Evolutionary conservation across 192 early-diverging fungal species (phyloP), one percentile per base, ranked within the genome.

Genomic region (Phycomyces nitens): DNA sequence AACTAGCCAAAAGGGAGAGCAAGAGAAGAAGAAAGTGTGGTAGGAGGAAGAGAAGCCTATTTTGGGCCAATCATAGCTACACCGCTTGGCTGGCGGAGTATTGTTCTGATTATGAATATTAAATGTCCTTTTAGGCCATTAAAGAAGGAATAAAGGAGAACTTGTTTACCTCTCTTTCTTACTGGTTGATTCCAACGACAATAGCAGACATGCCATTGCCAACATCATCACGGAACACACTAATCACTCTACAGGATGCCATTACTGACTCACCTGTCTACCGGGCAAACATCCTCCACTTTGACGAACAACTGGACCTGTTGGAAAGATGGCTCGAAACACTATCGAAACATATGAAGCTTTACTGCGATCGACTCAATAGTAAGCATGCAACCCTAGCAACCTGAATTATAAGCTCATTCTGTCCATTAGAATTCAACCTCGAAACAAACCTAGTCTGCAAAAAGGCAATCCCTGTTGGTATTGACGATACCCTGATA

Each of bases 1-100:
- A 83, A 78, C 93, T 93, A 1, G 94, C 94, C 0, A 92, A 92
- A 61, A 95, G 90, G n/a, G 70, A 94, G 94, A 69, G 88, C 89
- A 22, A 95, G 84, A 20, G 86, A 77, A 6, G 88, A 89, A 57
- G 76, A 26, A 96, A 75, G 26, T 94, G 79, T 77, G 41, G 94
- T 90, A 12, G 94, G 78, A 11, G 90, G 84, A 94, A 83, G 20
- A 91, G 91, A 18, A 87, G 86, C 9, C 90, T 87, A 57, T 84
- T 86, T 26, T 93, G 89, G n/a, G 92, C 76, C 75, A 90, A 86
- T 66, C 88, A 83, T 43, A 92, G 84, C 67, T 91, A 92, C 66
- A 92, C 90, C 24, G 84, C 84, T 71, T 15, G 34, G 23, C 12
- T 3, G 3, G 5, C 12, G 6, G 15, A 10, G 5, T 20, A 2